Evolutionary conservation across 2,329 filamentous ascomycete species (phyloP).

Genomic region (Ophiostoma sp.): DNA sequence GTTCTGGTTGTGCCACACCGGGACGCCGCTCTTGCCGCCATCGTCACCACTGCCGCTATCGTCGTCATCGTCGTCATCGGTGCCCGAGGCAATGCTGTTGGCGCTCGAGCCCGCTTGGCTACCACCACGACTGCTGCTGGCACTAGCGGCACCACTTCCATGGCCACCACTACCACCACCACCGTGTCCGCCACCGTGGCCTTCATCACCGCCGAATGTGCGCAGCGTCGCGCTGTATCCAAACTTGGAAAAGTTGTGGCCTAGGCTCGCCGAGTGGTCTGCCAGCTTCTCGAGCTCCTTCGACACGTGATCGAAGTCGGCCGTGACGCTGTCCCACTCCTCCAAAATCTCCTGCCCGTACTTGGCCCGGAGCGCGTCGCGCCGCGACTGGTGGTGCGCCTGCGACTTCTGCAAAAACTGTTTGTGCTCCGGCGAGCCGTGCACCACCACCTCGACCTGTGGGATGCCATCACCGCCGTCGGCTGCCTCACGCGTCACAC

Average conservation of each 20-base stretch:
- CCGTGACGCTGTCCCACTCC: slow-evolving; percentile 57
- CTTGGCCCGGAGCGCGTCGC: slow-evolving; percentile 48
- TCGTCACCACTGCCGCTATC: slow-evolving; percentile 19
- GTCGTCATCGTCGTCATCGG: slow-evolving; percentile 29
- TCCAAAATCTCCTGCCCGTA: slow-evolving; percentile 52
- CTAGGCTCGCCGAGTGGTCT: slow-evolving; percentile 49
- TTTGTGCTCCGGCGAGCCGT: slow-evolving; percentile 52
- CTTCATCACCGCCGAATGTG: slow-evolving; percentile 40
- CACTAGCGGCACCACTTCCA: background rate
- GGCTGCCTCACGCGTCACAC: slow-evolving; percentile 29
- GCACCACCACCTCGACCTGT: slow-evolving; percentile 59
- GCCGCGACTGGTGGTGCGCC: slow-evolving; percentile 52
- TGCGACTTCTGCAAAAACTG: slow-evolving; percentile 52
- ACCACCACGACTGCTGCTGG: slow-evolving; percentile 2
- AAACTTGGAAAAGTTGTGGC: slow-evolving; percentile 63
- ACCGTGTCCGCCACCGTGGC: background rate
- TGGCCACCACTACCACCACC: background rate
- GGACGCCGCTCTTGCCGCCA: slow-evolving; percentile 21
- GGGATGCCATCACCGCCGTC: slow-evolving; percentile 27
- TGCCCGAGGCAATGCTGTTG: slow-evolving; percentile 22
- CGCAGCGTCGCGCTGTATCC: slow-evolving; percentile 61
- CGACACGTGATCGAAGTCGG: slow-evolving; percentile 54
- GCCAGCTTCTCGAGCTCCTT: slow-evolving; percentile 55
- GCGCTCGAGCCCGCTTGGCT: slow-evolving; percentile 13
- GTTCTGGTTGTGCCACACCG: slow-evolving; percentile 32